These are phyloP conservation scores for Piper longum DNA, from an alignment of 164 flowering plant genomes.

Conservation along the genomic window DNA sequence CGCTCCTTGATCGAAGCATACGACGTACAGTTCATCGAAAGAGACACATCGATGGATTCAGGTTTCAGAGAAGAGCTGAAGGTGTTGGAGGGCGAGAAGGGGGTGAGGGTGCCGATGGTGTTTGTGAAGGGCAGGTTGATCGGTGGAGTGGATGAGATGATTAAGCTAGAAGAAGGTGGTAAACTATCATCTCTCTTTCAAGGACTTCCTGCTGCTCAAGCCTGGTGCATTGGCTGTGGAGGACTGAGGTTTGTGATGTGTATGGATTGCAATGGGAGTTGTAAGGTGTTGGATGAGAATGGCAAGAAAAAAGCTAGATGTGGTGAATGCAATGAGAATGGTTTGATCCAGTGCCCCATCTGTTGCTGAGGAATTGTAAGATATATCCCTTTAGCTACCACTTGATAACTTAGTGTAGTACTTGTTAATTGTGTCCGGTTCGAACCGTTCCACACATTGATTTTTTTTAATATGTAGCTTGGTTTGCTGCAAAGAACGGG, in stretches of 20 bases:
- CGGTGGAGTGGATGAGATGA: slow-evolving; percentile 71
- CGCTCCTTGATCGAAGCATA: slow-evolving; percentile 50
- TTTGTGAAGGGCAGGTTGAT: slow-evolving; percentile 81
- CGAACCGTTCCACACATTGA: no score
- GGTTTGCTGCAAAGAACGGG: no score
- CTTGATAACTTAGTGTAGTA: no score
- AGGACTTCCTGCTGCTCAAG: slow-evolving; percentile 35
- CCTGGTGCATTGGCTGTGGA: slow-evolving; percentile 50
- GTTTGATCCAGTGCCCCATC: slow-evolving; percentile 75
- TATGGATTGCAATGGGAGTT: slow-evolving; percentile 68
- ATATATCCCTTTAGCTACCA: no score
- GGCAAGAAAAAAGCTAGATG: slow-evolving; percentile 51
- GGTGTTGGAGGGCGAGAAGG: slow-evolving; percentile 38
- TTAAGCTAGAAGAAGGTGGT: slow-evolving; percentile 76
- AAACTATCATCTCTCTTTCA: slow-evolving; percentile 38
- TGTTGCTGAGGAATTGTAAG: slow-evolving; percentile 30
- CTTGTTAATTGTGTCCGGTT: no score
- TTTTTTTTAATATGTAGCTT: no score
- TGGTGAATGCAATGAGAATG: slow-evolving; percentile 61
- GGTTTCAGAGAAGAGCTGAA: slow-evolving; percentile 76
- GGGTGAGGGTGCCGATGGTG: slow-evolving; percentile 59
- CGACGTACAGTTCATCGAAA: slow-evolving; percentile 35
- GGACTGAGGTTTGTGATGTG: slow-evolving; percentile 83
- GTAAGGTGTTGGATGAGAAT: slow-evolving; percentile 51
- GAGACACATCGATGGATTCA: slow-evolving; percentile 87